phyloP scores from a whole-genome alignment of 768 basidiomycete species.

The Imleria badia region DNA sequence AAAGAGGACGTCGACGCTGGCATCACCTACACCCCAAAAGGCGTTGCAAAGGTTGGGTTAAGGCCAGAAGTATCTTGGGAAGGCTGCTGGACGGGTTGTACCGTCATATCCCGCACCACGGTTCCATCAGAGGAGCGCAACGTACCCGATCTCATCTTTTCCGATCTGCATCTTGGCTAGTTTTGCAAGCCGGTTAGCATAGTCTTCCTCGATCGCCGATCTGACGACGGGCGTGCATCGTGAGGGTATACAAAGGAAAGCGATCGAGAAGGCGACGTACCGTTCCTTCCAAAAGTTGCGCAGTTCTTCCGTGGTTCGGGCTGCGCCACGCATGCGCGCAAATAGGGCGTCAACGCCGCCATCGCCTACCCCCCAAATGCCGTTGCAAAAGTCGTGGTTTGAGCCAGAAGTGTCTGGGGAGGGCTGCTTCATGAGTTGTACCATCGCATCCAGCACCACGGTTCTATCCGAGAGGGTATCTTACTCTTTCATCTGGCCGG shows the following conservation, averaged over 20 bases:
- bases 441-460: no score
- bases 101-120: no score
- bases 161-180: constrained; percentile 77
- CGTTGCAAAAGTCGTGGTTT: constrained; percentile 90
- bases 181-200: constrained; percentile 80
- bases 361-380: constrained; percentile 91
- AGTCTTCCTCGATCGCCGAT: constrained; percentile 91
- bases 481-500: no score
- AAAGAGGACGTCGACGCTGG: constrained; percentile 87
- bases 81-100: no score
- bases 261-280: constrained; percentile 46
- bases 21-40: constrained; percentile 90
- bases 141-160: constrained; percentile 91
- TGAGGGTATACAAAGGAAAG: neutral
- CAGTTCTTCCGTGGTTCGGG: constrained; percentile 86
- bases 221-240: constrained; percentile 39
- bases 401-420: constrained; percentile 46
- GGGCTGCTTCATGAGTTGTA: no score
- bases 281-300: constrained; percentile 91
- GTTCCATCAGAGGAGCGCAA: no score
- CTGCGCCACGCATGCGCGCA: constrained; percentile 83
- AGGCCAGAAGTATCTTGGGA: constrained; percentile 46
- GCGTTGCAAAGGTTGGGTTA: constrained; percentile 91
- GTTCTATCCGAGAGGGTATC: no score
- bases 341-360: constrained; percentile 89